Evolutionary conservation across 805 yeast species (phyloP).

Genomic region (Starmerella lactis-condensi): DNA sequence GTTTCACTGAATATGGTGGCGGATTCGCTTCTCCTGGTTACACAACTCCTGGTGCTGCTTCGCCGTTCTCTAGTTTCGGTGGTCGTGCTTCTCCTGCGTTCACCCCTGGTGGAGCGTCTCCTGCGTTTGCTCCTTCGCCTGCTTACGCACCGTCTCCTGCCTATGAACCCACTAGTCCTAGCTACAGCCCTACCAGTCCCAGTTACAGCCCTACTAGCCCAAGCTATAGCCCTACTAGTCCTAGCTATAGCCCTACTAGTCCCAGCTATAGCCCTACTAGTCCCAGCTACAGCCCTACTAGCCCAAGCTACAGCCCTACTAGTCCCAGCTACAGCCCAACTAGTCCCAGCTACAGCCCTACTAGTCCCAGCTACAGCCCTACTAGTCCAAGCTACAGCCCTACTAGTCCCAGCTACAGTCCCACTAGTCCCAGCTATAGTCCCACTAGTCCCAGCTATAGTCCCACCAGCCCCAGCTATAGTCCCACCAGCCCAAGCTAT

Average conservation of each 20-base stretch:
- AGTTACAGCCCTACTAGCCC: slow-evolving; percentile 17
- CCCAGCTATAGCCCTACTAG: slow-evolving; percentile 55
- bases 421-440: slow-evolving; percentile 60
- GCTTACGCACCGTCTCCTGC: slow-evolving; percentile 58
- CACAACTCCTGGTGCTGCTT: slow-evolving; percentile 43
- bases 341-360: slow-evolving; percentile 46
- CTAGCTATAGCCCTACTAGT: slow-evolving; percentile 40
- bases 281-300: slow-evolving; percentile 37
- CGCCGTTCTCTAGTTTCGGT: slow-evolving; percentile 30
- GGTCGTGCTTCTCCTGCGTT: slow-evolving; percentile 48
- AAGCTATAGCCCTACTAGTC: slow-evolving; percentile 16
- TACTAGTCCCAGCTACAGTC: slow-evolving; percentile 61
- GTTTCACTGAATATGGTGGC: slow-evolving; percentile 79
- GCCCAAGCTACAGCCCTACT: slow-evolving; percentile 45
- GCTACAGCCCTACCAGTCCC: slow-evolving; percentile 64
- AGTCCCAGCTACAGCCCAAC: slow-evolving; percentile 56
- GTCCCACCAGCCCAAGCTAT: slow-evolving; percentile 56
- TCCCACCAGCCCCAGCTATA: slow-evolving; percentile 60
- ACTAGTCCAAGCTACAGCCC: slow-evolving; percentile 57
- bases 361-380: slow-evolving; percentile 41
- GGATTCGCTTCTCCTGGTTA: slow-evolving; percentile 27
- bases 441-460: slow-evolving; percentile 53
- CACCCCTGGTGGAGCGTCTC: slow-evolving; percentile 35
- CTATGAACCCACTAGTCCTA: slow-evolving; percentile 55
- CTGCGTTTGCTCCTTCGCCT: slow-evolving; percentile 53